Base-by-base conservation (phyloP, 352 stramenopile genomes). In the Phytophthora pini region DNA sequence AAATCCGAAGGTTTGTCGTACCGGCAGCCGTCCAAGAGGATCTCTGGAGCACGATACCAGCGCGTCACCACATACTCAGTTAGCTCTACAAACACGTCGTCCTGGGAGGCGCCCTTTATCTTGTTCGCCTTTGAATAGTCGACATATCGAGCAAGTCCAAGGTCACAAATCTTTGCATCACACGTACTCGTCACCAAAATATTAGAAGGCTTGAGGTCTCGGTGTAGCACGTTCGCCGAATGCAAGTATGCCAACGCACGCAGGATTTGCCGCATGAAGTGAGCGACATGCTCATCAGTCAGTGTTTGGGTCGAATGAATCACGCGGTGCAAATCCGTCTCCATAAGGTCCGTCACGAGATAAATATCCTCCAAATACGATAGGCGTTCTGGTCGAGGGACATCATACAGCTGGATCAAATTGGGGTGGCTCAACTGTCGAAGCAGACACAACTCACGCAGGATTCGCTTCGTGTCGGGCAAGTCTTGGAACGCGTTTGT, bases 231-330 rank as follows among this genome's bases (percentile, higher is more conserved):
- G 53, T 97, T 95, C 8, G 93, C 95, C 11, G 93, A 99, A 79
- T 99, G 97, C 56, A 99, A 88, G 62, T 98, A 99, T 54, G 97
- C 96, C n/a, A 99, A 70, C 1, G 92, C 97, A 39, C 93, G 88
- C 15, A 99, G 70, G 52, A 99, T 97, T 76, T 99, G 96, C 44
- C 98, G 98, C 64, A 99, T 86, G 71, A 99, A 99, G 65, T 98
- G 98, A 20, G 93, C 88, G 11, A 97, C 85, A 63, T 98, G 93
- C 53, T 97, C 89, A 53, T 98, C 90, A 3, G 90, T 97, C 15
- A 98, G 78, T 12, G 85, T 94, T 68, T 98, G 93, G 2, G 85
- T 93, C 15, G 83, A 95, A 56, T 97, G 93, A 55, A 98, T 97
- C 2, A 98, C 88, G 3, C 87, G 88, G 46, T 97, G 89, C 26